Evolutionary conservation across 2,329 filamentous ascomycete genomes (phyloP).

Genomic region (Aquanectria penicillioides): DNA sequence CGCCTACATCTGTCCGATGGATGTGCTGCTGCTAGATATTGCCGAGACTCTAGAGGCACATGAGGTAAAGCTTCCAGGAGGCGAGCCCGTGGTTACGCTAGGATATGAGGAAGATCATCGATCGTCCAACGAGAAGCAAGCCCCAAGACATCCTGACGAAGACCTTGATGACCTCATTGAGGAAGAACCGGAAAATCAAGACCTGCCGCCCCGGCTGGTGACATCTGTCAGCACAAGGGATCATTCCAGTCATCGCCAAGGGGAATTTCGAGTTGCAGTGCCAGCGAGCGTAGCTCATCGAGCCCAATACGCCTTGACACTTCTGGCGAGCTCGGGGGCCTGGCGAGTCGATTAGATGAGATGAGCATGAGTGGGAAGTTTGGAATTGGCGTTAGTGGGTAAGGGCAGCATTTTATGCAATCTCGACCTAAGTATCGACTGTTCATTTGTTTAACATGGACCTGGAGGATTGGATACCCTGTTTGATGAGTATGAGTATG

Average conservation of each 20-base stretch:
- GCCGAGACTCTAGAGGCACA: slow-evolving; percentile 77
- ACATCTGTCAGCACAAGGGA: slow-evolving; percentile 21
- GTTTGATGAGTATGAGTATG: background rate
- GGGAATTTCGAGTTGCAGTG: slow-evolving; percentile 26
- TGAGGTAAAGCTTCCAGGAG: slow-evolving; percentile 77
- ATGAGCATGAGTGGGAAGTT: slow-evolving; percentile 45
- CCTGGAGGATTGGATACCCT: slow-evolving; percentile 13
- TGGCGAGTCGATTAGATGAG: slow-evolving; percentile 46
- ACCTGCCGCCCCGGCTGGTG: slow-evolving; percentile 27
- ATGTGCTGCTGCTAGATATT: slow-evolving; percentile 87
- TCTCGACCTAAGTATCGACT: background rate
- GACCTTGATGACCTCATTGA: slow-evolving; percentile 44
- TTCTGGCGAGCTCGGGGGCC: slow-evolving; percentile 39
- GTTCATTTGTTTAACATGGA: background rate
- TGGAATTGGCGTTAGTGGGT: slow-evolving; percentile 45
- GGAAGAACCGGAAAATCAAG: slow-evolving; percentile 34
- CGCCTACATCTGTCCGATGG: slow-evolving; percentile 96
- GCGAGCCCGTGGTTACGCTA: slow-evolving; percentile 52
- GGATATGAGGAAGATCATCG: slow-evolving; percentile 24
- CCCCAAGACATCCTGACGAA: slow-evolving; percentile 27
- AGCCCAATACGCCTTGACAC: slow-evolving; percentile 43
- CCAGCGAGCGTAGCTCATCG: slow-evolving; percentile 35
- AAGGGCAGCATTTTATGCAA: background rate
- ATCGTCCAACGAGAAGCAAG: slow-evolving; percentile 20
- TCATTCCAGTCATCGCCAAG: slow-evolving; percentile 4